Base-by-base conservation (phyloP, 805 yeast genomes). In the Saccharomycodes ludwigii region DNA sequence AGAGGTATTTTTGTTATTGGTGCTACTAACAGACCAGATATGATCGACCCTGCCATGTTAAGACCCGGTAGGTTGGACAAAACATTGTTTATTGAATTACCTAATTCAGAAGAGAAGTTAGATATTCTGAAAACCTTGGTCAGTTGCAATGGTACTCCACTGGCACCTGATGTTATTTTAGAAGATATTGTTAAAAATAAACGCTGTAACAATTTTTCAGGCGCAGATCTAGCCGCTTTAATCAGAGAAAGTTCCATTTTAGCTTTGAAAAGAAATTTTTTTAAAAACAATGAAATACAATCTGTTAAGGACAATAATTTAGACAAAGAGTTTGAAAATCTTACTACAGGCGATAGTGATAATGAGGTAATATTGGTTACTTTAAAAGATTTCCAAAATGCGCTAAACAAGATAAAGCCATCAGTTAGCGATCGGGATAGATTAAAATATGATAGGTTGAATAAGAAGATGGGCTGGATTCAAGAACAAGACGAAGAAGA, bases 21-120 rank as follows among this genome's bases (percentile, higher is more conserved):
- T 18, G 98, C 98, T 2, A 88, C 98, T 0, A 88, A 88, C 47
- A 70, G 98, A 52, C 97, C 97, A 0, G 98, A 88, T 52, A 88
- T 88, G 83, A 91, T 88, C 41, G 98, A 88, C 56, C 85, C 95
- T 3, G 98, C 98, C 0, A 91, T 88, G 97, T 59, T 91, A 27
- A 71, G 98, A 51, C 97, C 97, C 0, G 98, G 97, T 5, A 72
- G 98, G 55, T 65, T 88, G 46, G 97, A 91, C 50, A 91, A 88
- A 56, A 83, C 95, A 3, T 61, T 88, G 27, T 88, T 77, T 54
- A 88, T 88, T 18, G 96, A 88, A 51, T 65, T 88, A 31, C 98
- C 98, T 3, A 70, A 72, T 5, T 70, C 73, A 1, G 65, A 60
- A 3, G 98, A 91, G 52, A 66, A 95, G 40, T 58, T 67, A 3